Evolutionary conservation across 441 rosid genomes (phyloP).

Genomic region (Rhodomyrtus psidioides): DNA sequence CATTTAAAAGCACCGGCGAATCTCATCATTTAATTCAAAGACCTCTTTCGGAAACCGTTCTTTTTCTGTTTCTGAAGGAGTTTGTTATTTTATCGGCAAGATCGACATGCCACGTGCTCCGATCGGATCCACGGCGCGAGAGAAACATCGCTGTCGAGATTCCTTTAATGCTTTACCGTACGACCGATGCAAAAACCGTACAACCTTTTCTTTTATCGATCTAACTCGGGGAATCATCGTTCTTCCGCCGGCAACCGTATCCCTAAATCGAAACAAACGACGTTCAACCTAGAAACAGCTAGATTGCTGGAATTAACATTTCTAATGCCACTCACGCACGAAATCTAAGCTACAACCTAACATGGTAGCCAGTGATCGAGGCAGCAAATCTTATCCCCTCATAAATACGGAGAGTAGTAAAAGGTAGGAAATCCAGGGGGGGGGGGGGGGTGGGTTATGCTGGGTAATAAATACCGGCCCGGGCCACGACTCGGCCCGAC

Average conservation of each 20-base stretch:
- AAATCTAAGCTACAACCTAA: not conserved
- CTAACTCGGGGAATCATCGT: not conserved
- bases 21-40: too few species aligned
- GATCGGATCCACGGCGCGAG: too few species aligned
- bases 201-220: too few species aligned
- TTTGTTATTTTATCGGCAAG: too few species aligned
- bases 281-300: not conserved
- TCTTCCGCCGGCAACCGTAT: not conserved
- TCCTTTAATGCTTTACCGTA: not conserved
- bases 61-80: too few species aligned
- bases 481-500: not conserved
- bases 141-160: not conserved
- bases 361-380: not conserved
- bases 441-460: too few species aligned
- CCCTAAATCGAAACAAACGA: not conserved
- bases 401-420: not conserved
- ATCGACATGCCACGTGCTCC: not conserved
- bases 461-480: not conserved
- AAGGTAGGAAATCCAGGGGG: not conserved
- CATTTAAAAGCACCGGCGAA: too few species aligned
- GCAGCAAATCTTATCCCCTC: not conserved
- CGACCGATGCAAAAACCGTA: rapidly evolving
- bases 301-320: not conserved
- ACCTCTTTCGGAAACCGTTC: too few species aligned
- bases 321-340: not conserved